Percentiles rank a stretch among this genome's conserved stretches.
Conservation (phyloP, 1,139 yeast species). For the Komagataea norvegica region DNA sequence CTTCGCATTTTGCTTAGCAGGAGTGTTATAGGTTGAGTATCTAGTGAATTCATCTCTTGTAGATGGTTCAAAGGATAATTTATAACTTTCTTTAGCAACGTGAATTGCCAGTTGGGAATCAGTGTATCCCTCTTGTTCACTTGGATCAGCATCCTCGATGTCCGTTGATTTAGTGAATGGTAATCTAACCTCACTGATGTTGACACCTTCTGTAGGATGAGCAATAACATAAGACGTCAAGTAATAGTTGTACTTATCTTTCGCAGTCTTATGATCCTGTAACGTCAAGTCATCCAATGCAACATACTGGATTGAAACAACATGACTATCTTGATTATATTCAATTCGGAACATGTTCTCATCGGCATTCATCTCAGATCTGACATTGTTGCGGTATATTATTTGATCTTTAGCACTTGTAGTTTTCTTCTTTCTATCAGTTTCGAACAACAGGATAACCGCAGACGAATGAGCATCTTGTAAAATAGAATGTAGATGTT, state of each 20-base stretch:
- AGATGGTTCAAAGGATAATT: slow-evolving; percentile 76
- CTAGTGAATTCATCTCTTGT: slow-evolving; percentile 78
- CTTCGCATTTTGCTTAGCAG: slow-evolving; percentile 12
- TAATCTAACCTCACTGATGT: slow-evolving; percentile 68
- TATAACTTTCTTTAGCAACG: slow-evolving; percentile 73
- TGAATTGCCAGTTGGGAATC: slow-evolving; percentile 76
- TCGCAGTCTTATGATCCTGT: slow-evolving; percentile 67
- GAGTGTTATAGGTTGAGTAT: slow-evolving; percentile 38
- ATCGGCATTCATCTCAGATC: slow-evolving; percentile 73
- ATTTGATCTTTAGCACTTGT: slow-evolving; percentile 86
- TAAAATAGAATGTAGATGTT: slow-evolving; percentile 77
- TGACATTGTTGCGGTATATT: slow-evolving; percentile 81
- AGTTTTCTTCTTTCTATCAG: slow-evolving; percentile 53
- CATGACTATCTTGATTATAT: slow-evolving; percentile 49
- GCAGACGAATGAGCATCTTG: slow-evolving; percentile 82
- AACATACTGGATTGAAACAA: slow-evolving; percentile 75
- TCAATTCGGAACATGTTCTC: slow-evolving; percentile 91
- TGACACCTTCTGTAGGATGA: slow-evolving; percentile 95
- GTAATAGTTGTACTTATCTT: slow-evolving; percentile 88
- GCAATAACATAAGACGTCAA: slow-evolving; percentile 90
- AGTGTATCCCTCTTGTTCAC: slow-evolving; percentile 49
- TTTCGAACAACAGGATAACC: slow-evolving; percentile 73
- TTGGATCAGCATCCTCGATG: slow-evolving; percentile 28
- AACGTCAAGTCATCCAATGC: slow-evolving; percentile 85
- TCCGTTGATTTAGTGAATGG: slow-evolving; percentile 63